Conservation (phyloP, 2,329 filamentous ascomycete species). For the Aspergillus pseudonomiae region DNA sequence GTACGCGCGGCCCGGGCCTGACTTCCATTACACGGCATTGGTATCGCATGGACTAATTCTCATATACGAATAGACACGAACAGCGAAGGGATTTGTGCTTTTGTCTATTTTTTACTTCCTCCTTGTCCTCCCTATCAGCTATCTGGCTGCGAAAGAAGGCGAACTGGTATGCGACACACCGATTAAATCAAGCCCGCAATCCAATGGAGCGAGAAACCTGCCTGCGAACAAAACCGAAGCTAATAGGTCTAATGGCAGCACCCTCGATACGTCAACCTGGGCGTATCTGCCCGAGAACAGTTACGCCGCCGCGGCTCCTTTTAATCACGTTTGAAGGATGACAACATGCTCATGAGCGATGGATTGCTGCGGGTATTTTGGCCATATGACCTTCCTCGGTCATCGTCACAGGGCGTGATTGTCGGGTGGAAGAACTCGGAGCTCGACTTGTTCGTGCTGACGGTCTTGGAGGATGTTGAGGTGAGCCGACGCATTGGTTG, state of each 20-base stretch:
- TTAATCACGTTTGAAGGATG: conserved; percentile 58
- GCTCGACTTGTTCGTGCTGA: conserved; percentile 85
- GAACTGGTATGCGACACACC: conserved; percentile 65
- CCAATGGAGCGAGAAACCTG: conserved; percentile 2
- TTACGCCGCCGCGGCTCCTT: conserved; percentile 92
- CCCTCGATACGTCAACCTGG: conserved; percentile 73
- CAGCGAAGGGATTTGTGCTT: conserved; percentile 79
- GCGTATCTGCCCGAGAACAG: conserved; percentile 94
- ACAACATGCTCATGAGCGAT: conserved; percentile 69
- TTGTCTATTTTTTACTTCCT: conserved; percentile 84
- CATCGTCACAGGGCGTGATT: conserved; percentile 76
- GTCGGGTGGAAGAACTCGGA: conserved; percentile 96
- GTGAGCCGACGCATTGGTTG: conserved; percentile 52
- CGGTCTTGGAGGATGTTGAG: conserved; percentile 87
- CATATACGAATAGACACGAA: conserved; percentile 67
- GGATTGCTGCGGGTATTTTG: conserved; percentile 98
- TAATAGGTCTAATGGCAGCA: conserved; percentile 60
- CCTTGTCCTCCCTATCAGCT: conserved; percentile 80
- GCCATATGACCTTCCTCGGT: conserved; percentile 81
- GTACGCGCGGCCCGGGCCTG: not conserved
- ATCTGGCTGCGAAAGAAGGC: conserved; percentile 78
- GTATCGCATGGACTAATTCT: conserved; percentile 13
- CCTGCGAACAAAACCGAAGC: not conserved
- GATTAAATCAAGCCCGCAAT: conserved; percentile 8
- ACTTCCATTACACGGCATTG: not conserved